A percentile compares a stretch with the other conserved stretches of the same genome.
Conservation (phyloP, 148 eudicot species). For the Persicaria tinctoria region DNA sequence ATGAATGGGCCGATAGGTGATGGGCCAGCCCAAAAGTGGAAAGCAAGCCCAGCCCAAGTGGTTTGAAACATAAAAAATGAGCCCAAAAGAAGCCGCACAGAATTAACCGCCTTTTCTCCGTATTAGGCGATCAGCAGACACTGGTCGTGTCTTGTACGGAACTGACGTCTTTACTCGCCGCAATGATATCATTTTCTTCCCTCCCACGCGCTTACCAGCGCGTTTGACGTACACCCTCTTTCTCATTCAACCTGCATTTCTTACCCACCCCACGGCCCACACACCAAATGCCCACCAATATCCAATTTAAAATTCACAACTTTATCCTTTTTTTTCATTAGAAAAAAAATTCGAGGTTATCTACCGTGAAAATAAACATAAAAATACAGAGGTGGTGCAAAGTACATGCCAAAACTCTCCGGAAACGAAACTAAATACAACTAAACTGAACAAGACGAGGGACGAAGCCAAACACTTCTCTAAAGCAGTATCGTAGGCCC, state of each 20-base stretch:
- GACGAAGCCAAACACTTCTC: too few species aligned
- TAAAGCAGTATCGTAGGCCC: too few species aligned
- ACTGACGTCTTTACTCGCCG: not conserved
- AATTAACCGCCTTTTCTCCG: not conserved
- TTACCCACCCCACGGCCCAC: too few species aligned
- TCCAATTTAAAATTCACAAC: too few species aligned
- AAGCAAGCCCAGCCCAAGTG: not conserved
- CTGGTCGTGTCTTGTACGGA: constrained; percentile 7
- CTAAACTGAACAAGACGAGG: too few species aligned
- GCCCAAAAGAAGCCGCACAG: not conserved
- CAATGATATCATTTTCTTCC: not conserved
- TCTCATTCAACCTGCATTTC: not conserved
- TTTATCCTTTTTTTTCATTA: too few species aligned
- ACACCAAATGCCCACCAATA: too few species aligned
- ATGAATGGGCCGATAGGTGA: not conserved
- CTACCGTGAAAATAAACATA: too few species aligned
- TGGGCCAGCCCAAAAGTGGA: not conserved
- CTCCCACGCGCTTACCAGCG: not conserved
- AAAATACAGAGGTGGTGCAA: too few species aligned
- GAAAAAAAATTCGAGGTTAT: too few species aligned
- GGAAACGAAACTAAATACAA: too few species aligned
- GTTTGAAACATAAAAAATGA: not conserved
- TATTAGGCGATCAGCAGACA: not conserved
- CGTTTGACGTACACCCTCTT: not conserved
- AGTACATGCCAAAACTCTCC: too few species aligned